phyloP scores from a whole-genome alignment of 345 rosid genomes.

The Eutrema heterophyllum region DNA sequence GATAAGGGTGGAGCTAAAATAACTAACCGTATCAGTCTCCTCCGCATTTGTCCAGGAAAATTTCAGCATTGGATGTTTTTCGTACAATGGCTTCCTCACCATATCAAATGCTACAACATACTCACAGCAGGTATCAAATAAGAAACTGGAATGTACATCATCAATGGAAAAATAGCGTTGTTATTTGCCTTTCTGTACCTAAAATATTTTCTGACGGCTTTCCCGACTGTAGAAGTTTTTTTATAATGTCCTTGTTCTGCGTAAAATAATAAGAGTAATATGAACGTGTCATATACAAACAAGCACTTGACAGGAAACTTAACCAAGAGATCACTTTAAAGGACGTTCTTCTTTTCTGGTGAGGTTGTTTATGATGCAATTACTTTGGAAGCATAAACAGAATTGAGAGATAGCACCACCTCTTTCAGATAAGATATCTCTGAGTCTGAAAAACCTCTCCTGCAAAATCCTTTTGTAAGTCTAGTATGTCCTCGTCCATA shows the following conservation, averaged over 20 bases:
- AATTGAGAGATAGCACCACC: conserved; percentile 39
- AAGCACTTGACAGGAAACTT: not conserved
- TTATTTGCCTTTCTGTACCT: conserved; percentile 43
- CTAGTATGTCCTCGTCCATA: not conserved
- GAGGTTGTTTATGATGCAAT: not conserved
- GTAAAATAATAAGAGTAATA: not conserved
- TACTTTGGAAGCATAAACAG: conserved; percentile 1
- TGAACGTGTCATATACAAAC: not conserved
- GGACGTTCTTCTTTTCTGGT: not conserved
- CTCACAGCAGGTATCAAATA: conserved; percentile 18
- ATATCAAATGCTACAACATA: conserved; percentile 71
- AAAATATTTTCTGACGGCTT: conserved; percentile 53
- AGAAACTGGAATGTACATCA: conserved; percentile 10
- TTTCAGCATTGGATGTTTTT: conserved; percentile 89
- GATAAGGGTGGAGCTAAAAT: not conserved
- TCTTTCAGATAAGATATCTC: conserved; percentile 79
- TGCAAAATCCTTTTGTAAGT: conserved; percentile 38
- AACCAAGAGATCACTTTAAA: not conserved
- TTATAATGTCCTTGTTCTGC: conserved; percentile 65
- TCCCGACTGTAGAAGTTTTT: conserved; percentile 64
- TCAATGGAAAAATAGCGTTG: not conserved
- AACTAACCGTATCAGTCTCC: conserved; percentile 79
- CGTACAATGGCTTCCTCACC: conserved; percentile 83
- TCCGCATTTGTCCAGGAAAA: conserved; percentile 88
- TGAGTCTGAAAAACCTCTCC: conserved; percentile 90